phyloP scores from a whole-genome alignment of 805 yeast genomes.

The Cyberlindnera nakhonratchasimensis region DNA sequence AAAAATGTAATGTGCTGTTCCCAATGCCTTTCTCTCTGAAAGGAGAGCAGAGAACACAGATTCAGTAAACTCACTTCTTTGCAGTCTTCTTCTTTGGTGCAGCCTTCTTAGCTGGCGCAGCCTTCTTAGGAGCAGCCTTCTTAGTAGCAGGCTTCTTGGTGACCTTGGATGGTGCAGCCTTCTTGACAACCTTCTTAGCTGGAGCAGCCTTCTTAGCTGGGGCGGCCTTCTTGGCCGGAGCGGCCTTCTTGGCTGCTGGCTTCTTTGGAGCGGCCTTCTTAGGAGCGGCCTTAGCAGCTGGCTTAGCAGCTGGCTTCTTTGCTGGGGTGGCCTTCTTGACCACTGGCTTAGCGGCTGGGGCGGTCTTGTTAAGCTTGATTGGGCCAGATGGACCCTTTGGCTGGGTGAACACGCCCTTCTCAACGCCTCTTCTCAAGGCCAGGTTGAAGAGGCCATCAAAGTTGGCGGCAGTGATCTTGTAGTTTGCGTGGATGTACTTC shows the following conservation, averaged over 20 bases:
- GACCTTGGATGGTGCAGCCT: constrained; percentile 30
- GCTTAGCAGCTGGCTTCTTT: constrained; percentile 26
- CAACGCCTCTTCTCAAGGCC: constrained; percentile 80
- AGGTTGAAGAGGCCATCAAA: constrained; percentile 74
- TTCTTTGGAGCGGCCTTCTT: constrained; percentile 28
- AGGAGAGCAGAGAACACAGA: too few species aligned
- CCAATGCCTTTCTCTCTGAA: too few species aligned
- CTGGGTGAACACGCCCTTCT: constrained; percentile 69
- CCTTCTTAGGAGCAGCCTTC: constrained; percentile 26
- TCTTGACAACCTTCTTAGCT: constrained; percentile 21
- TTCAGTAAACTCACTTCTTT: constrained; percentile 9
- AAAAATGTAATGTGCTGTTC: too few species aligned
- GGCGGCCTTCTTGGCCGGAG: constrained; percentile 29
- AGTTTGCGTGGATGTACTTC: constrained; percentile 69
- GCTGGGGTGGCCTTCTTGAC: constrained; percentile 27
- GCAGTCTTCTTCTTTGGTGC: constrained; percentile 29
- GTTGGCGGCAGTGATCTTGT: constrained; percentile 53
- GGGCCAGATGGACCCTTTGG: constrained; percentile 93
- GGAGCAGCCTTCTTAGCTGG: constrained; percentile 31
- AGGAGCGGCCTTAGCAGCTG: too few species aligned
- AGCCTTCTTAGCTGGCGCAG: constrained; percentile 27
- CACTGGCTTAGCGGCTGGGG: constrained; percentile 30
- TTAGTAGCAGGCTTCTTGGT: constrained; percentile 32
- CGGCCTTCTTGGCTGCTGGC: constrained; percentile 28
- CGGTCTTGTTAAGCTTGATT: constrained; percentile 49